Evolutionary conservation across 1,284 basidiomycete genomes (phyloP).

Genomic region (Omphalotus olearius): DNA sequence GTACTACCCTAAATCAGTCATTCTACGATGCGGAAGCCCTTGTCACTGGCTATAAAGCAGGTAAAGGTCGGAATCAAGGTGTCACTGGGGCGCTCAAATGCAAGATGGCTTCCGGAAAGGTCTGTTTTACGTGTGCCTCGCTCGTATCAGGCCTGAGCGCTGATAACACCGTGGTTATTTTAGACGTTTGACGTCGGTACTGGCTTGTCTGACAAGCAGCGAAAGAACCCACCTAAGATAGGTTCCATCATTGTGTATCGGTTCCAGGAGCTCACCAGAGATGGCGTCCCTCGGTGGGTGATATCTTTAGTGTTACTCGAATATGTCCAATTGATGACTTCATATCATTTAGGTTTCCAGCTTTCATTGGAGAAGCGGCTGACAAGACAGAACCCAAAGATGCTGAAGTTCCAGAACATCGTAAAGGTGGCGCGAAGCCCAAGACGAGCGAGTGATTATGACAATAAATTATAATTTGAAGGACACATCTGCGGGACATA

Average conservation of each 20-base stretch:
- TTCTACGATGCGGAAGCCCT: constrained; percentile 67
- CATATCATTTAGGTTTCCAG: constrained; percentile 47
- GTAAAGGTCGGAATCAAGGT: constrained; percentile 51
- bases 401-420: constrained; percentile 44
- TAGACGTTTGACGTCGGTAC: constrained; percentile 56
- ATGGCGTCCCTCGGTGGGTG: constrained; percentile 48
- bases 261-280: constrained; percentile 62
- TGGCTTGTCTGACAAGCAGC: constrained; percentile 50
- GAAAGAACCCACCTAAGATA: constrained; percentile 49
- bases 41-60: constrained; percentile 53
- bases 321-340: not conserved
- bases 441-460: constrained; percentile 1
- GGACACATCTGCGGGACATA: too few species aligned
- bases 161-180: not conserved
- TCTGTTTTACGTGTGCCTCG: constrained; percentile 15
- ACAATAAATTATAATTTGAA: too few species aligned
- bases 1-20: constrained; percentile 28
- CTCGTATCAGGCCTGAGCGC: not conserved
- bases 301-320: not conserved
- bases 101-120: constrained; percentile 62
- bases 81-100: constrained; percentile 54
- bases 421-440: constrained; percentile 21
- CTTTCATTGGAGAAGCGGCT: constrained; percentile 50
- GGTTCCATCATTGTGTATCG: constrained; percentile 60
- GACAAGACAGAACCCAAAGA: constrained; percentile 54